These are phyloP conservation scores for Parachaetomium inaequale DNA, from an alignment of 495 filamentous ascomycete species.

Conservation along the genomic window DNA sequence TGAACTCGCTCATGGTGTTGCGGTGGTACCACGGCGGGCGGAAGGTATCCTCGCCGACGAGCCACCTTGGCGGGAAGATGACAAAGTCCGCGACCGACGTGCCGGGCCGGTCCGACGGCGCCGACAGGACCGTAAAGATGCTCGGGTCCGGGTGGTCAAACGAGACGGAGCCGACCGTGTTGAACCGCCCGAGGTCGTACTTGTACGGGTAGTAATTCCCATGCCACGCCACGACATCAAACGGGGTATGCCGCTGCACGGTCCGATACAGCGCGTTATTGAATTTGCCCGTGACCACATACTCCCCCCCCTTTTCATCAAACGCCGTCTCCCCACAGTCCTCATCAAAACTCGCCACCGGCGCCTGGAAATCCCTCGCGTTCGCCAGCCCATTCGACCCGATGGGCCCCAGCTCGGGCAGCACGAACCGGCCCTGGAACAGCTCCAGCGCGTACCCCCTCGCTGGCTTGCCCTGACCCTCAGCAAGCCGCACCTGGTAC, in stretches of 20 bases:
- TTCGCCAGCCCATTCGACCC: constrained; percentile 86
- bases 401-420: constrained; percentile 87
- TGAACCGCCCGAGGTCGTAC: constrained; percentile 80
- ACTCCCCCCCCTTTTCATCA: constrained; percentile 44
- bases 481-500: constrained; percentile 64
- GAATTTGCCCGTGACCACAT: constrained; percentile 72
- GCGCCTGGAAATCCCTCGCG: constrained; percentile 81
- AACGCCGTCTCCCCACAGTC: constrained; percentile 39
- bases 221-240: constrained; percentile 84
- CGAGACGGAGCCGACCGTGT: constrained; percentile 66
- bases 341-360: constrained; percentile 72
- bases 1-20: constrained; percentile 83
- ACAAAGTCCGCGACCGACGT: constrained; percentile 80
- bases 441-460: constrained; percentile 85
- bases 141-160: constrained; percentile 80
- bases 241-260: constrained; percentile 68
- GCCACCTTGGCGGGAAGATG: constrained; percentile 79
- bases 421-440: constrained; percentile 77
- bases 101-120: constrained; percentile 57
- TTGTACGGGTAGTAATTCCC: constrained; percentile 80
- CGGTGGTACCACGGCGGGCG: constrained; percentile 81
- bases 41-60: constrained; percentile 74
- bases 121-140: constrained; percentile 79
- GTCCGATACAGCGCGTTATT: constrained; percentile 73
- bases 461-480: constrained; percentile 49